Evolutionary conservation across 805 yeast genomes (phyloP).

Genomic region (Hanseniaspora singularis): DNA sequence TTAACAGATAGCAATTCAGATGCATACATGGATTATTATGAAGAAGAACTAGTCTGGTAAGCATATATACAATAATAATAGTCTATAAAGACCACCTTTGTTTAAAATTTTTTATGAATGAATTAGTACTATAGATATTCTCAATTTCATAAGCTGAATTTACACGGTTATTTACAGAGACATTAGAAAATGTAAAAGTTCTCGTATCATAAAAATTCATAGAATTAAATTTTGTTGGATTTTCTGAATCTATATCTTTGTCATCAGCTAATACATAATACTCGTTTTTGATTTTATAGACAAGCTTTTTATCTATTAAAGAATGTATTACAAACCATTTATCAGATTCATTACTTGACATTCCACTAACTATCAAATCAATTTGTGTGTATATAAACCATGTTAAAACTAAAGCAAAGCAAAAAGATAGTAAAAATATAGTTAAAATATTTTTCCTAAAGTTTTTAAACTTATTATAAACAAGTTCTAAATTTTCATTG

Average conservation of each 20-base stretch:
- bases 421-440: slow-evolving; percentile 35
- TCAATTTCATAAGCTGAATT: slow-evolving; percentile 20
- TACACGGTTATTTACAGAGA: slow-evolving; percentile 16
- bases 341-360: slow-evolving; percentile 61
- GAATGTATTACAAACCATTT: slow-evolving; percentile 60
- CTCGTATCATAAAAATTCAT: slow-evolving; percentile 21
- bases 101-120: slow-evolving; percentile 22
- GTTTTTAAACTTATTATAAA: slow-evolving; percentile 3
- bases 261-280: background rate
- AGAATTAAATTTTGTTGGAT: slow-evolving; percentile 1
- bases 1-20: background rate
- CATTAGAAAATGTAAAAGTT: slow-evolving; percentile 16
- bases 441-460: slow-evolving; percentile 27
- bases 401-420: slow-evolving; percentile 35
- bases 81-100: slow-evolving; percentile 16
- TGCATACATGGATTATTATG: background rate
- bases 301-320: slow-evolving; percentile 33
- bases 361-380: slow-evolving; percentile 46
- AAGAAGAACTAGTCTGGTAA: slow-evolving; percentile 7
- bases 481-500: slow-evolving; percentile 18
- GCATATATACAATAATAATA: too few species aligned
- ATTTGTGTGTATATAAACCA: slow-evolving; percentile 39
- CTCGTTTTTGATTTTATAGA: slow-evolving; percentile 21
- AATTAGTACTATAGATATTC: slow-evolving; percentile 27
- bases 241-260: background rate